These are phyloP conservation scores for Curvularia sp. DNA, from an alignment of 2,329 filamentous ascomycete genomes.

Conservation along the genomic window DNA sequence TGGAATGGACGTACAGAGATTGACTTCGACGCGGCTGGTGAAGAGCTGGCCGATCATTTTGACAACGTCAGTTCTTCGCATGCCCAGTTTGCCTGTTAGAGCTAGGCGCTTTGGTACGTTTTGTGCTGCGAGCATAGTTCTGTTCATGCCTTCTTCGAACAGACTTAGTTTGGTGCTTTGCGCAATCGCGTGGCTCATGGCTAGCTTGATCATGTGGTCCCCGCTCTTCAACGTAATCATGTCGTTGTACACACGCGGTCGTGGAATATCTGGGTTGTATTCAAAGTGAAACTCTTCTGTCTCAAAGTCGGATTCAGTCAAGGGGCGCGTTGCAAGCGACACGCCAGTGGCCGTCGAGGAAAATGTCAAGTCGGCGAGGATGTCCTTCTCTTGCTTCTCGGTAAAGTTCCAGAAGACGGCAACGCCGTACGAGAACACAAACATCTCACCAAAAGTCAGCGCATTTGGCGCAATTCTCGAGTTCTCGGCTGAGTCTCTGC, in stretches of 20 bases:
- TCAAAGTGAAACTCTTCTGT: conserved; percentile 99
- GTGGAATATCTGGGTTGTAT: conserved; percentile 84
- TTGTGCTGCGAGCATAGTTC: conserved; percentile 92
- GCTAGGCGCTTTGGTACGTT: conserved; percentile 89
- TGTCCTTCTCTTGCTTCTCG: conserved; percentile 93
- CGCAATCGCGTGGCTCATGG: conserved; percentile 95
- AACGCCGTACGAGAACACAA: conserved; percentile 95
- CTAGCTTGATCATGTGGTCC: conserved; percentile 98
- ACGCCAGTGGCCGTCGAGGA: conserved; percentile 70
- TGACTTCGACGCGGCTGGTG: conserved; percentile 94
- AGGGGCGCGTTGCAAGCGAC: conserved; percentile 76
- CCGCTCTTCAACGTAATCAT: conserved; percentile 96
- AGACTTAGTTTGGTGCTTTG: conserved; percentile 96
- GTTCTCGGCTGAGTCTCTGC: conserved; percentile 36
- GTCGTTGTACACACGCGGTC: conserved; percentile 95
- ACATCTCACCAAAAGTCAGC: conserved; percentile 90
- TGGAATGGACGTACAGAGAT: conserved; percentile 75
- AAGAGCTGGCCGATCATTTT: conserved; percentile 90
- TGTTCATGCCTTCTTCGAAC: conserved; percentile 94
- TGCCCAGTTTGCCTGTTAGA: conserved; percentile 85
- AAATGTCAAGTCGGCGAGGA: conserved; percentile 93
- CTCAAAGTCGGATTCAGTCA: conserved; percentile 91
- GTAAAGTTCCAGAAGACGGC: conserved; percentile 99
- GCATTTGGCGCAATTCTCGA: conserved; percentile 70
- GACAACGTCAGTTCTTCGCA: conserved; percentile 91